Conservation (phyloP, 108 stramenopile genomes). For the Nitzschia sp. region DNA sequence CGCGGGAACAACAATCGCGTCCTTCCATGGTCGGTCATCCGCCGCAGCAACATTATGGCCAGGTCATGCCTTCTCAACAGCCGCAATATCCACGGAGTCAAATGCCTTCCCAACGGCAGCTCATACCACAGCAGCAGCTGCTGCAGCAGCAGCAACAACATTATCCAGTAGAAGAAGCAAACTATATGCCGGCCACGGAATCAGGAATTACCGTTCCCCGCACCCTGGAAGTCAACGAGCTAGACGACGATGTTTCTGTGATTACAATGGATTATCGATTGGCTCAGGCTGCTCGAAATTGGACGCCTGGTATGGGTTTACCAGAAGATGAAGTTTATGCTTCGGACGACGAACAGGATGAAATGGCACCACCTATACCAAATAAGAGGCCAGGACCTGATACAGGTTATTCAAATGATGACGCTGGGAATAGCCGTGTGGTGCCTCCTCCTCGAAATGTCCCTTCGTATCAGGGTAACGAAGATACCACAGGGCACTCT, state of each 20-base stretch:
- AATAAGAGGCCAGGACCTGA: slow-evolving; percentile 21
- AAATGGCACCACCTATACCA: background rate
- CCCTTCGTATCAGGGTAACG: background rate
- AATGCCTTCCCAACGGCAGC: background rate
- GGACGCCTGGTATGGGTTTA: background rate
- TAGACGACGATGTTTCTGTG: slow-evolving; percentile 27
- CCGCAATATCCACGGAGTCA: background rate
- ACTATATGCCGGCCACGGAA: background rate
- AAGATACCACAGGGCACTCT: background rate
- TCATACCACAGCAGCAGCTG: background rate
- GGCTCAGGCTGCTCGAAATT: slow-evolving; percentile 21
- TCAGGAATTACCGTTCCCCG: slow-evolving; percentile 14
- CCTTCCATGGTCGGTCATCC: background rate
- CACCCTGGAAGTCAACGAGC: slow-evolving; percentile 12
- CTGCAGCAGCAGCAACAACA: slow-evolving; percentile 13
- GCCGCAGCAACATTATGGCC: background rate
- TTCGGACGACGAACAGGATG: slow-evolving; percentile 5
- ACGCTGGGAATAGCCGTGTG: background rate
- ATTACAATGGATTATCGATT: slow-evolving; percentile 44
- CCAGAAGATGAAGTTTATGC: background rate
- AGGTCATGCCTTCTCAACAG: background rate
- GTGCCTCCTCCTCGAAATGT: background rate
- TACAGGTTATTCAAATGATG: slow-evolving; percentile 1
- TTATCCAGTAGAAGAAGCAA: background rate
- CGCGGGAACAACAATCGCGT: background rate